Base-by-base conservation (phyloP, 257 asterid genomes). In the Nicotiana undulata region DNA sequence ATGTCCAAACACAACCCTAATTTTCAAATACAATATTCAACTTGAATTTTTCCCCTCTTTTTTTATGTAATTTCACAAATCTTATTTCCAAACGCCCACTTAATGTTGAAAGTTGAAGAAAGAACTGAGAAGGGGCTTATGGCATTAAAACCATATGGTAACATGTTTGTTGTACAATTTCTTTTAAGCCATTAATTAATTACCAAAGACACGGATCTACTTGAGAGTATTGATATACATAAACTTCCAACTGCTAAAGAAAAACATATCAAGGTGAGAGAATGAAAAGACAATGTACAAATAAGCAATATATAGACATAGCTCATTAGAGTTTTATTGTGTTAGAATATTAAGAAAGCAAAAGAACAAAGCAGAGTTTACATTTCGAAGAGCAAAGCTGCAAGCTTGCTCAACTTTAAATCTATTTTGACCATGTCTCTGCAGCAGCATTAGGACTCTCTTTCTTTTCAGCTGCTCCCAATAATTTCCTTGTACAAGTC, bases 381-480 rank as follows among this genome's bases (percentile, higher is more conserved):
- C 81, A 77, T 37, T 60, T 59, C 15, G 44, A 74, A 31, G 59
- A 12, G 59, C 58, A 63, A 58, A 63, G 79, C 79, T 24, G 79
- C 74, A 74, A 74, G 44, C 15, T 74, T 74, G 79, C 74, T 60
- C 59, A 60, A 77, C 67, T 37, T 37, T 44, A 31, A 77, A 31
- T 77, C 56, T 77, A 77, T 77, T 56, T 77, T 20, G 58, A 61
- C 9, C 66, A 72, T 72, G 72, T 37, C 72, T 31, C 56, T 31
- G 67, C 81, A 12, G 66, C 81, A 77, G 37, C 61, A 49, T 49
- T 4, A 6, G 8, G 63, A 16, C 44, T 13, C 37, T 74, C 32
- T 56, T 31, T 60, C 60, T 26, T 61, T 72, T 88, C 82, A 90
- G 88, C 89, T 89, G 91, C 81, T 91, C 81, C 97, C 97, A 68